Base-by-base conservation (phyloP, 2,329 filamentous ascomycete genomes). In the Eutypella sp. region DNA sequence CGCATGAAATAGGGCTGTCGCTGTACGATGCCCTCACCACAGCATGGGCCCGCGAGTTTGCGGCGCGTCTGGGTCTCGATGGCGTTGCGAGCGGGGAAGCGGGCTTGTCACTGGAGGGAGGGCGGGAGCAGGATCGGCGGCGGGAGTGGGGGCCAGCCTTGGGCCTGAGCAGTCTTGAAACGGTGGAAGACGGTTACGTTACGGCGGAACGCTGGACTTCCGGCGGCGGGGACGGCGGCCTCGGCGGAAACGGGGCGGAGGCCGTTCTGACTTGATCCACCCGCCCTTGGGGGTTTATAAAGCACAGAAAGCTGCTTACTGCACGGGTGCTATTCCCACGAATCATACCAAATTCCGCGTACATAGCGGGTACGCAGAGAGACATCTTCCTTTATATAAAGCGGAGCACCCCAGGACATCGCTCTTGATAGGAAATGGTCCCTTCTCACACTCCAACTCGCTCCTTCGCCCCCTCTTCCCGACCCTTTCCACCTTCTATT, bases 21-120 rank as follows among this genome's bases (percentile, higher is more conserved):
- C 16, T 33, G 5, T n/a, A 33, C 5, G 11, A 10, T 20, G 24
- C 23, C 16, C 18, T 49, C 10, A 40, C 40, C 3, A 22, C 39
- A 15, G 11, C 33, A 20, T 53, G 50, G 50, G 50, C 46, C 13
- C 23, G 36, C 2, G 46, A 48, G 46, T 53, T 53, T 40, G 38
- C 44, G 10, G 16, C 29, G 43, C 45, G 50, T 10, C 41, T 52
- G 11, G 16, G 29, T 18, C 18, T 41, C 29, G 37, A 27, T 5
- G 40, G 22, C 19, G 27, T 22, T n/a, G 19, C 22, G 36, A 11
- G 7, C 36, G 16, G 13, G 20, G 11, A 15, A 13, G 16, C 9
- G 8, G 19, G 40, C 16, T 33, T 11, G 13, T 29, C 25, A 29
- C 7, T 8, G 13, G 7, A 13, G 25, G 8, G n/a, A 23, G 37